These are phyloP conservation scores for Trichoderma breve DNA, from an alignment of 2,329 filamentous ascomycete genomes.

Conservation along the genomic window DNA sequence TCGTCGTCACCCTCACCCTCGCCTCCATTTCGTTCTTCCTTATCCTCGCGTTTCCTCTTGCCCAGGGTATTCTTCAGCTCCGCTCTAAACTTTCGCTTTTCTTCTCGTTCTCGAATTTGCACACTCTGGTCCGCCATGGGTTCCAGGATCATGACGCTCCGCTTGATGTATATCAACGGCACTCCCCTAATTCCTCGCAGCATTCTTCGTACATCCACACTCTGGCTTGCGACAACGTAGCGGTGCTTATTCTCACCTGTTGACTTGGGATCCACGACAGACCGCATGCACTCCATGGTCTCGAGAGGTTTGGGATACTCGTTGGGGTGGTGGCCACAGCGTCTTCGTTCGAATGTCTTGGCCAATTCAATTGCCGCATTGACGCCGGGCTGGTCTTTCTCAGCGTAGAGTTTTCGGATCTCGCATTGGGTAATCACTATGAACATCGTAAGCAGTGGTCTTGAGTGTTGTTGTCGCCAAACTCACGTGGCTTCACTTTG, in stretches of 20 bases:
- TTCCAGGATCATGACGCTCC: slow-evolving; percentile 70
- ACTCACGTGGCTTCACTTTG: slow-evolving; percentile 75
- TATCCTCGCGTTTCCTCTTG: slow-evolving; percentile 53
- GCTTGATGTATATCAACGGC: slow-evolving; percentile 74
- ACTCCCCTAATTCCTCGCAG: slow-evolving; percentile 69
- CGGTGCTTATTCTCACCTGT: slow-evolving; percentile 71
- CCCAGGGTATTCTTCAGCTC: slow-evolving; percentile 57
- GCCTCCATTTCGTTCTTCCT: slow-evolving; percentile 35
- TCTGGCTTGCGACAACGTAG: slow-evolving; percentile 76
- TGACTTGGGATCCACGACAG: slow-evolving; percentile 76
- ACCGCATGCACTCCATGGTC: slow-evolving; percentile 66
- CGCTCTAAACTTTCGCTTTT: slow-evolving; percentile 70
- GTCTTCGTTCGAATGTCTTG: slow-evolving; percentile 70
- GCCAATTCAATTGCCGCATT: slow-evolving; percentile 67
- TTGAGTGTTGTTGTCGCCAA: background rate
- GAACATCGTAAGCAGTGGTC: slow-evolving; percentile 25
- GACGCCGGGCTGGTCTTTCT: slow-evolving; percentile 53
- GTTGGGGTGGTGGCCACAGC: slow-evolving; percentile 74
- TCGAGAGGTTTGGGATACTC: slow-evolving; percentile 69
- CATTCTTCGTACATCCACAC: slow-evolving; percentile 58
- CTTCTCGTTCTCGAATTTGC: slow-evolving; percentile 63
- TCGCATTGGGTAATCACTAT: slow-evolving; percentile 77
- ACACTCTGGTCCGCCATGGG: slow-evolving; percentile 70
- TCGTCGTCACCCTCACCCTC: slow-evolving; percentile 35
- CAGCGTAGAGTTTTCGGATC: slow-evolving; percentile 73